These are phyloP conservation scores for Penstemon newberryi DNA, from an alignment of 257 asterid species.

Conservation along the genomic window DNA sequence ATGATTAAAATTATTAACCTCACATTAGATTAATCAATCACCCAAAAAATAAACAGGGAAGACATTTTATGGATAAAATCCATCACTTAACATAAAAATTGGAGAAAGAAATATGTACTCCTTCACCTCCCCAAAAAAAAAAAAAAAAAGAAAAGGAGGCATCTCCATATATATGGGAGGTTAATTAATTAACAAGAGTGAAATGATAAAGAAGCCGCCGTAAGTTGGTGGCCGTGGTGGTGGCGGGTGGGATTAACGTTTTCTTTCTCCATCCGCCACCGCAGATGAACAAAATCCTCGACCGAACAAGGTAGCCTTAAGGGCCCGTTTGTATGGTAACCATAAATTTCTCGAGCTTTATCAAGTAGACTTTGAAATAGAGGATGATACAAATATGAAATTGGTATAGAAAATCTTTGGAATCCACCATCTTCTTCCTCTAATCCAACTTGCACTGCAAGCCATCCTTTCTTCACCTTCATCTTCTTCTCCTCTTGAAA, in stretches of 20 bases:
- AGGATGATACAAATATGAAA: constrained; percentile 40
- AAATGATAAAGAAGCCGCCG: constrained; percentile 36
- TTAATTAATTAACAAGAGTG: constrained; percentile 30
- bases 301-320: constrained; percentile 48
- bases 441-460: constrained; percentile 47
- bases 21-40: too few relatives aligned
- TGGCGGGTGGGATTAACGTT: constrained; percentile 19
- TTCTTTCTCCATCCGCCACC: constrained; percentile 43
- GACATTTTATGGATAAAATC: too few relatives aligned
- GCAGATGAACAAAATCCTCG: constrained; percentile 43
- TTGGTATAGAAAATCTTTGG: constrained; percentile 41
- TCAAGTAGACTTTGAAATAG: constrained; percentile 44
- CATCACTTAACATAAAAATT: too few relatives aligned
- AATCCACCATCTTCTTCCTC: constrained; percentile 40
- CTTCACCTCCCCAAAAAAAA: too few relatives aligned
- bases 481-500: constrained; percentile 37
- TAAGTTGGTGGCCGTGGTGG: constrained; percentile 26
- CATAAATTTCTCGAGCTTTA: constrained; percentile 41
- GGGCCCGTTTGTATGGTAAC: constrained; percentile 40
- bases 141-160: background rate
- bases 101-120: too few relatives aligned
- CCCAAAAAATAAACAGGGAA: too few relatives aligned
- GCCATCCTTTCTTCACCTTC: constrained; percentile 54
- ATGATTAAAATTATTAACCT: too few relatives aligned
- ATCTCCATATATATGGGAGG: background rate